A percentile compares a stretch with the other conserved stretches of the same genome.
phyloP scores from a whole-genome alignment of 2,329 filamentous ascomycete species.

The Phaeomoniella chlamydospora region DNA sequence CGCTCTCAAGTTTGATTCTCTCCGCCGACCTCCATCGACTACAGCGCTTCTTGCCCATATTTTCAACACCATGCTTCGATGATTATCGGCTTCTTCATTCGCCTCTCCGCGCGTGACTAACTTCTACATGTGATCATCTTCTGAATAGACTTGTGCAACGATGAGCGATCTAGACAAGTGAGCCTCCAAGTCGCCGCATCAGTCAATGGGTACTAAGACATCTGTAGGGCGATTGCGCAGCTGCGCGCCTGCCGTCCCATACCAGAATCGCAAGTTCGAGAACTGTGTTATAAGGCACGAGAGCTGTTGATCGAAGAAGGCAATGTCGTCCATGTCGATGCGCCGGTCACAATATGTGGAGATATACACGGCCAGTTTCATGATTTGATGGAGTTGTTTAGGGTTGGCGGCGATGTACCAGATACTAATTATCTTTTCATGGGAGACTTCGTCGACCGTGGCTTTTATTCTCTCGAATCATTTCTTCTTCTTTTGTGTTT shows the following conservation, averaged over 20 bases:
- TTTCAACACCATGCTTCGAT: no score
- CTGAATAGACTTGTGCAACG: slow-evolving; percentile 12
- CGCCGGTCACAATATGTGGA: slow-evolving; percentile 92
- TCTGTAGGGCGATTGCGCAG: slow-evolving; percentile 73
- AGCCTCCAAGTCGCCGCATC: no score
- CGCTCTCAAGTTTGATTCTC: no score
- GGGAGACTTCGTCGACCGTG: slow-evolving; percentile 96
- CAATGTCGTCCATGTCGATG: slow-evolving; percentile 89
- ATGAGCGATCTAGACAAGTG: slow-evolving; percentile 96
- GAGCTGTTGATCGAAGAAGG: slow-evolving; percentile 95
- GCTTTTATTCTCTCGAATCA: slow-evolving; percentile 94
- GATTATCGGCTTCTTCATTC: no score
- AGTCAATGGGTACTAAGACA: not conserved
- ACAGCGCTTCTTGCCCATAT: no score
- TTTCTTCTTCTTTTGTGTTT: slow-evolving; percentile 90
- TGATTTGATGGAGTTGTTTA: slow-evolving; percentile 91
- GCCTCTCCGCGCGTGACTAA: not conserved
- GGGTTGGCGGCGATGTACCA: slow-evolving; percentile 82
- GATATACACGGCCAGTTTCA: slow-evolving; percentile 97
- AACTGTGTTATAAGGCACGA: slow-evolving; percentile 92
- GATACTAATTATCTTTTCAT: slow-evolving; percentile 97
- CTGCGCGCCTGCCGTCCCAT: slow-evolving; percentile 92
- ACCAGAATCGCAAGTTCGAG: slow-evolving; percentile 85
- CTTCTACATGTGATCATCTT: slow-evolving; percentile 2
- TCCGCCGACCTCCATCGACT: no score